A percentile compares a stretch with the other conserved stretches of the same genome.
These are phyloP conservation scores for Cichorium intybus DNA, from an alignment of 140 eudicot genomes.

Conservation along the genomic window DNA sequence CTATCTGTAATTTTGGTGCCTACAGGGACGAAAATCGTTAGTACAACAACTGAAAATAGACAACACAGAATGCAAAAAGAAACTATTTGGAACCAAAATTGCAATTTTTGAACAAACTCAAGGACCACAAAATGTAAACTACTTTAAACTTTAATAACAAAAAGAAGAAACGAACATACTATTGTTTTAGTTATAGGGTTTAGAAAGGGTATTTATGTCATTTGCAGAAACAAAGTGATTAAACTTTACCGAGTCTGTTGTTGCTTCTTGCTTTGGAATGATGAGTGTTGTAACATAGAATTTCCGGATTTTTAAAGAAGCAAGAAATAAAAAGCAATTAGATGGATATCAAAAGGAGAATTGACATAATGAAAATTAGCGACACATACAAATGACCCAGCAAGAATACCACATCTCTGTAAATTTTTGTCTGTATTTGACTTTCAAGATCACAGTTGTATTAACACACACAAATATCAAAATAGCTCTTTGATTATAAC, in stretches of 20 bases:
- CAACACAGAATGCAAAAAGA: too few species aligned
- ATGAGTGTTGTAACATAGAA: constrained; percentile 87
- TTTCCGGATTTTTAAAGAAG: constrained; percentile 75
- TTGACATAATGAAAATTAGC: background rate
- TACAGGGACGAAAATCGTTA: too few species aligned
- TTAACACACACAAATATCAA: too few species aligned
- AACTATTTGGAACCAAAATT: too few species aligned
- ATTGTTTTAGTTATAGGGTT: background rate
- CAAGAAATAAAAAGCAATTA: constrained; percentile 9
- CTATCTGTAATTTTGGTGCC: too few species aligned
- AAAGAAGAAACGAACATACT: background rate
- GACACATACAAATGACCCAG: constrained; percentile 85
- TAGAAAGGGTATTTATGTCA: background rate
- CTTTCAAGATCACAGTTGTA: too few species aligned
- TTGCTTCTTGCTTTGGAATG: constrained; percentile 97
- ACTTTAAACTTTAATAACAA: too few species aligned
- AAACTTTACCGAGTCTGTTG: constrained; percentile 74
- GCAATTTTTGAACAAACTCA: too few species aligned
- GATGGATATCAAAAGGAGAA: constrained; percentile 9
- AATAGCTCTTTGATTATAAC: too few species aligned
- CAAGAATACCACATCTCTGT: constrained; percentile 97
- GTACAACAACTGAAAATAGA: too few species aligned
- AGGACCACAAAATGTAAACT: too few species aligned
- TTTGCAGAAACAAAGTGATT: constrained; percentile 3
- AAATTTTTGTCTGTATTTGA: constrained; percentile 72